Evolutionary conservation across 495 filamentous ascomycete genomes (phyloP), one percentile per base, ranked within the genome.

Genomic region (Penicillium bovifimosum): DNA sequence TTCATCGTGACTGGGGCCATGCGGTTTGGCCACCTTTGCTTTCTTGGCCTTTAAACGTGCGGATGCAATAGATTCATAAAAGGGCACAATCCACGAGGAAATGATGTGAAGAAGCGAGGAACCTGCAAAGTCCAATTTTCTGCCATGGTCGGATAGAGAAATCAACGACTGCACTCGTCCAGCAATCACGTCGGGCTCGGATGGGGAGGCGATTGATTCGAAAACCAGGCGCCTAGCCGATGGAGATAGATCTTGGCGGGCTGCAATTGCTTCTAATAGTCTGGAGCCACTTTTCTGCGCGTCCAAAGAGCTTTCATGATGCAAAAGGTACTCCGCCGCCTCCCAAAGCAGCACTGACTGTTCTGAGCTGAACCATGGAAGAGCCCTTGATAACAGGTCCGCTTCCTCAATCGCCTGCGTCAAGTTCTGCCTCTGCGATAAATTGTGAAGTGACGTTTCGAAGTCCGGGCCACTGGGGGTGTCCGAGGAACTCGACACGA

Each of bases 1-100:
- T 54, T 89, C 88, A 56, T 91, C 88, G 41, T 70, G 61, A 10
- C 40, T 61, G 9, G 67, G 53, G 5, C 76, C 76, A 32, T 77
- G 72, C 14, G 67, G 65, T 33, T 67, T 68, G 18, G 73, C 63
- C 0, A 69, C 62, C 54, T 82, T 85, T 26, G 64, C 72, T 53
- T 82, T 85, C 50, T 76, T 75, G 29, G 75, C 70, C 45, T 70
- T 76, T 2, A 65, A 59, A 2, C 74, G 71, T 17, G 61, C 60
- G 6, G 58, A 46, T 9, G 73, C 64, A 8, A 75, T 68, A 1
- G 63, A 29, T 16, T 68, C 66, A 58, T 74, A 75, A 9, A 76
- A 58, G 5, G 74, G 69, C 11, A 70, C 56, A 26, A 76, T 60
- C 55, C 68, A 75, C 4, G 69, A 67, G 5, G 74, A 69, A 24